Base-by-base conservation (phyloP, 345 rosid species). In the Pistacia vera region DNA sequence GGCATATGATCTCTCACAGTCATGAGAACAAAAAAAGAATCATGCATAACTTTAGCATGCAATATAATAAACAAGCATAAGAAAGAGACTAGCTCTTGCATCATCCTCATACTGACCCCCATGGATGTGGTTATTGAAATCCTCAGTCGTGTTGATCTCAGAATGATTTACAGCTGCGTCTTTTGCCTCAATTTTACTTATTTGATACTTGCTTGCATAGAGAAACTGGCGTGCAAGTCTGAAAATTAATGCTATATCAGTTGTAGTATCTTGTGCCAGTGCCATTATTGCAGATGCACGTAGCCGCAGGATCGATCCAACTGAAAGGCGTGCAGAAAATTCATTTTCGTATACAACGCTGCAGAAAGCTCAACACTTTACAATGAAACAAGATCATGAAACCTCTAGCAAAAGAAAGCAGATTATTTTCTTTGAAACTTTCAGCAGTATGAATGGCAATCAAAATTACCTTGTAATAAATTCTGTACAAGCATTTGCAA, bases 291-390 rank as follows among this genome's bases (percentile, higher is more conserved):
- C 92, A 66, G 96, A 90, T 61, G 90, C 97, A 63, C 91, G 96
- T 71, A 95, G 98, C 73, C 92, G 91, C 57, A 89, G 84, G 74
- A 95, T 77, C 5, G 99, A 90, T 87, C 97, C 92, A 82, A 90
- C 90, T 1, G 99, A 95, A 80, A 95, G 97, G 70, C 97, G 87
- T 51, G 99, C 76, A 70, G 97, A 95, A 87, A 95, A 93, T 81
- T 95, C 97, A 75, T 91, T 88, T 89, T 89, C 82, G 75, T 89
- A 90, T 77, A 93, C 81, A 77, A 92, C 87, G 88, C 98, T 93
- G 96, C 86, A 86, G 78, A 85, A 77, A 76, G 81, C 78, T 79
- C 83, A 80, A 80, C 73, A 36, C 46, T 33, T 80, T 75, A 48
- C 59, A 66, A 75, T 62, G 62, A 49, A 49, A 74, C 28, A 61